Evolutionary conservation across 1,284 basidiomycete genomes (phyloP), one percentile per base, ranked within the genome.

Genomic region (Ustilago trichophora): DNA sequence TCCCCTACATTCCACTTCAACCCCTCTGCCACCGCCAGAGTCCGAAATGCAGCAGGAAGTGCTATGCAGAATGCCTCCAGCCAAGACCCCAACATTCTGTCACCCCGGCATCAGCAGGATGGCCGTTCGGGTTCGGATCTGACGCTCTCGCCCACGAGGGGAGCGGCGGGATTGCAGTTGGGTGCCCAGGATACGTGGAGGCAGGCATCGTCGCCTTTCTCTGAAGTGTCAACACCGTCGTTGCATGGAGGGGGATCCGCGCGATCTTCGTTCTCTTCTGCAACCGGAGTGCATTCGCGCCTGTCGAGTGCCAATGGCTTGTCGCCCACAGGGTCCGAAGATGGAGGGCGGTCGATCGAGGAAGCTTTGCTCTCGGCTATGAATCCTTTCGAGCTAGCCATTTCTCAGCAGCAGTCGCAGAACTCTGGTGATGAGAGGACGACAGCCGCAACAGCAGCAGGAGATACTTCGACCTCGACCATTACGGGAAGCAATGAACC

Each of bases 401-500:
- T 68, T 13, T 51, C 52, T 21, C 60, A 53, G 19, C 60, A 49
- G 45, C n/a, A 16, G 0, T n/a, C n/a, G n/a, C 51, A 36, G 38
- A 21, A 31, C n/a, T n/a, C n/a, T 29, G 35, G 36, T 15, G 22
- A n/a, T 10, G 32, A 25, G 12, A 27, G 10, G 12, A 27, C 9
- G 18, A 37, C 26, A 3, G 37, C 7, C 1, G 36, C 35, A 8
- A 33, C 50, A 13, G 24, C 35, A 2, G 36, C 25, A 11, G 63
- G 63, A 9, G 58, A 62, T 41, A 40, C 42, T 1, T 55, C 58
- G n/a, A 59, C 50, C 4, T 57, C 58, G 24, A 68, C 65, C 9
- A 24, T 63, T 15, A 68, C 66, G 8, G 66, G 66, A 19, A 51
- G 47, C 24, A 70, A 70, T 26, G 67, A 70, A 40, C 60, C 67